Evolutionary conservation across 495 filamentous ascomycete genomes (phyloP), one percentile per base, ranked within the genome.

Genomic region (Pyrenula massariospora): DNA sequence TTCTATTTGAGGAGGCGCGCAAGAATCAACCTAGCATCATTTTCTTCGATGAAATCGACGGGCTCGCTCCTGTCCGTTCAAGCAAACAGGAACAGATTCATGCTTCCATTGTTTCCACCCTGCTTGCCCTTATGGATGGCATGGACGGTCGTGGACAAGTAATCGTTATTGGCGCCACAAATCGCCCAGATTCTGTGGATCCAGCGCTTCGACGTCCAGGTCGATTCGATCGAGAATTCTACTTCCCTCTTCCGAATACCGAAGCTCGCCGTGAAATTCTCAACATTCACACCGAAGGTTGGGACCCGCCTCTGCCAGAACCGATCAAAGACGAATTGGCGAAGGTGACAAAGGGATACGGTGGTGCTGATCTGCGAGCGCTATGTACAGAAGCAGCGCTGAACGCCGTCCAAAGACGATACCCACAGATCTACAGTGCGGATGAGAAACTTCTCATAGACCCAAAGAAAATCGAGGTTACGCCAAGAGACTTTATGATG

Each of bases 11-110:
- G 62, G 94, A 98, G 70, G 93, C 93, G 12, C 81, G 90, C 60
- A 91, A 87, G 65, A 96, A 83, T 10, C 94, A 97, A 65, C 93
- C 93, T 0, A 96, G 91, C 66, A 98, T 98, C 68, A 98, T 98
- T 65, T 98, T 98, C 74, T 98, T 98, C 61, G 93, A 98, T 68
- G 93, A 98, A 67, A 98, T 98, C 59, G 93, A 98, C 72, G 93
- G 83, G 25, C 79, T 98, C 57, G 93, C 93, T 1, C 93, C 93
- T 51, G 92, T 96, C 10, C 82, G 93, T 56, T 97, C 94, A 12
- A 94, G 90, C 66, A 97, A 96, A 60, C 90, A 96, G 69, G 94
- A 98, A 60, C 93, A 98, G 70, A 97, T 96, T 54, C 93, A 98
- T 73, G 89, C 94, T 12, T 96, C 92, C 15, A 97, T 98, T 56